Evolutionary conservation across 345 rosid genomes (phyloP), one percentile per base, ranked within the genome.

Genomic region (Schrenkiella parvula): DNA sequence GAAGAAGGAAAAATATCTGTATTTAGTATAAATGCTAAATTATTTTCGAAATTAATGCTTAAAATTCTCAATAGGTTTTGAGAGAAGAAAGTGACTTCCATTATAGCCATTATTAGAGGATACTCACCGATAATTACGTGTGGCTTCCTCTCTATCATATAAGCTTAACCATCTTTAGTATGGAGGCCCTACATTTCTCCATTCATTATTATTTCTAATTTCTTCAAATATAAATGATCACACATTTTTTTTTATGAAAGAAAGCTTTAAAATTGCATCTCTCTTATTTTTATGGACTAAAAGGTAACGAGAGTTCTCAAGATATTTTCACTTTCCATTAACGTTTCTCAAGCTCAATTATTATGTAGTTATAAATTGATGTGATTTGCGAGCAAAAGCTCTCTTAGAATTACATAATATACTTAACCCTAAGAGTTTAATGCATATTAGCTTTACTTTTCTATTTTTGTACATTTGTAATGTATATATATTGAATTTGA

Each of bases 111-210:
- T 23, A 25, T 51, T 26, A 26, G 57, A 26, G 57, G 57, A 52
- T 52, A 35, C 19, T 52, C 57, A 52, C 19, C 12, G 58, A 8
- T 54, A 26, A 62, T 69, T 54, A 69, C 79, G 74, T 68, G n/a
- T 62, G 52, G 4, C 37, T 69, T 75, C 42, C 8, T 68, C 70
- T 68, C 50, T 52, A 52, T 52, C 70, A 68, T 60, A 29, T 53
- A 75, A 31, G 26, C 55, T 43, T 58, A 46, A 14, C 43, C 44
- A 74, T 67, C 50, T 50, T 69, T 62, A 34, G 17, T 42, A 61
- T 44, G 59, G 37, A 52, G 50, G 74, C 6, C 79, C 79, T 63
- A 75, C 79, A 55, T 17, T 76, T 58, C 59, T 73, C 66, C 2
- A 29, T 7, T 74, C 78, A 35, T 63, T 35, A 44, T 44, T 50